phyloP scores from a whole-genome alignment of 306 rosid genomes.

The Quercus alba region DNA sequence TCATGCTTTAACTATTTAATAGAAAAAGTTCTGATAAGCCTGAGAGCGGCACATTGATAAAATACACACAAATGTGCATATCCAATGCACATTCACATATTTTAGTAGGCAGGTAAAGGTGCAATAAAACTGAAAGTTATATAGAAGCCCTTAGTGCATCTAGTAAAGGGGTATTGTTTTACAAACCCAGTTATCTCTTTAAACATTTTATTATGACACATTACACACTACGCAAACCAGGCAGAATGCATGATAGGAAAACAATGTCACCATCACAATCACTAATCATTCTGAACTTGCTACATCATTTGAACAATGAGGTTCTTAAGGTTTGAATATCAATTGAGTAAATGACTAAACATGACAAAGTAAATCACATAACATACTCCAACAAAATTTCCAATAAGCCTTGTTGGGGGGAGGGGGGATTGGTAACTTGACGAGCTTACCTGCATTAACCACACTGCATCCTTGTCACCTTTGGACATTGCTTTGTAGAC shows the following conservation, averaged over 20 bases:
- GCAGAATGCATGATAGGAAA: neutral
- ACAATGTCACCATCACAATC: neutral
- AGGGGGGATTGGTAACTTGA: constrained; percentile 7
- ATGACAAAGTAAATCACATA: neutral
- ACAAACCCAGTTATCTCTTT: neutral
- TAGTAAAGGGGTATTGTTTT: no score
- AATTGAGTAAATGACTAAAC: neutral
- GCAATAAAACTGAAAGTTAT: no score
- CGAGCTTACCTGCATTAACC: constrained; percentile 96
- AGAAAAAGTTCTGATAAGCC: no score
- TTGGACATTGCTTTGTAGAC: constrained; percentile 84
- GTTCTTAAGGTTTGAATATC: neutral
- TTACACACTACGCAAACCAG: neutral
- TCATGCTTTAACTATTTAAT: no score
- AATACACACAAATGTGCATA: no score
- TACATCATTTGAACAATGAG: neutral
- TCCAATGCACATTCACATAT: no score
- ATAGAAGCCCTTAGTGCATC: no score
- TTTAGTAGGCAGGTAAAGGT: no score
- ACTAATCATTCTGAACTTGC: neutral
- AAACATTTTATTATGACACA: neutral
- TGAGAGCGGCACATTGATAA: no score
- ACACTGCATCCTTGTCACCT: constrained; percentile 90
- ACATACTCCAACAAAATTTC: neutral
- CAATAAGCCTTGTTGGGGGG: neutral